Base-by-base conservation (phyloP, 768 basidiomycete species). In the Collybia nuda region DNA sequence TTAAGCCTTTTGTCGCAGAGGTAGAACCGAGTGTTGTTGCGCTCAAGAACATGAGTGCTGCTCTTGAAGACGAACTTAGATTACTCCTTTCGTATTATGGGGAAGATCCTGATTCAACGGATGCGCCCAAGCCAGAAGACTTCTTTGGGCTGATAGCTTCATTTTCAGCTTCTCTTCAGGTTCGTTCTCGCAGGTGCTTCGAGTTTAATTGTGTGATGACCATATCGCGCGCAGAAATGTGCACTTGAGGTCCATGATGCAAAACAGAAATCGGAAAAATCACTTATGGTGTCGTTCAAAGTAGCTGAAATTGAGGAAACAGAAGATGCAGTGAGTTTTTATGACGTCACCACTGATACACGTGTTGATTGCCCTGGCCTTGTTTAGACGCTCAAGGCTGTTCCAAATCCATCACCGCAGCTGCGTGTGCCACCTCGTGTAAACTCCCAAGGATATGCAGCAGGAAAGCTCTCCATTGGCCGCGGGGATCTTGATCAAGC, bases 401-500 rank as follows among this genome's bases (percentile, higher is more conserved):
- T 37, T 8, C 53, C 61, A n/a, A 40, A 29, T 8, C 52, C 62
- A 18, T 55, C 61, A n/a, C 40, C 62, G 17, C 65, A 66, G 28
- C 53, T 60, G 3, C 61, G 73, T 42, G 57, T 62, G 23, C 68
- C 66, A 7, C 57, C 64, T 12, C 58, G 65, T 18, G 56, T 66
- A 6, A 65, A 53, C 12, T 77, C 78, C 1, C 74, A 78, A 47
- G 68, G 74, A 4, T 65, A 62, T 29, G 55, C 69, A 22, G 72
- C 76, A 41, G 78, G 75, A 37, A 70, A 68, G 44, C 71, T 70
- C 28, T 86, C 90, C 1, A 62, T 90, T 53, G 84, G 85, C 6
- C 80, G 86, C 32, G 93, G 93, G 8, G 87, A 88, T 48, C 68
- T 96, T 26, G 93, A 98, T 56, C 81, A 89, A 59, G 89, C 88